These are phyloP conservation scores for Aspergillus persii DNA, from an alignment of 2,329 filamentous ascomycete species.

Conservation along the genomic window DNA sequence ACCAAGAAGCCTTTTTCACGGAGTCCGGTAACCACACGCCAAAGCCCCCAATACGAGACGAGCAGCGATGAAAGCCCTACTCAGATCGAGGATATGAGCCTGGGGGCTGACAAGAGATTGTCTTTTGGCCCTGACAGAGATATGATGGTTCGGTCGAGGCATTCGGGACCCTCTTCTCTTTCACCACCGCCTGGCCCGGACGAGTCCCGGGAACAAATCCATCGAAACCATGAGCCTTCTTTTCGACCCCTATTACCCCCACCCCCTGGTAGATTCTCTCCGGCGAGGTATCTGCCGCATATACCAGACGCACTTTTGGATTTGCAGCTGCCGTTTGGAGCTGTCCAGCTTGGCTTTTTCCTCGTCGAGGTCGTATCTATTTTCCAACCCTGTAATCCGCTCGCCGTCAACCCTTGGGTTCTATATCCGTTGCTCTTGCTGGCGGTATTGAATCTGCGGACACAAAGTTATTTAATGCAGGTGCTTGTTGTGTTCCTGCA, in stretches of 20 bases:
- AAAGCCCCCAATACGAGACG: constrained; percentile 27
- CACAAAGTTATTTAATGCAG: constrained; percentile 37
- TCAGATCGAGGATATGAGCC: constrained; percentile 12
- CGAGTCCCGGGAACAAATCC: constrained; percentile 14
- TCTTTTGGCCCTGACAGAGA: constrained; percentile 30
- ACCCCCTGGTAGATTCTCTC: constrained; percentile 32
- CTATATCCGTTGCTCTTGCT: constrained; percentile 66
- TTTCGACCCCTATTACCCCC: constrained; percentile 43
- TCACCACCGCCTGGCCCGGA: constrained; percentile 24
- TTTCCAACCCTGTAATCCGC: constrained; percentile 68
- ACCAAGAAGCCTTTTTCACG: constrained; percentile 27
- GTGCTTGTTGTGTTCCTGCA: constrained; percentile 48
- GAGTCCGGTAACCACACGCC: constrained; percentile 22
- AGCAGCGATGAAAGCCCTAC: constrained; percentile 16
- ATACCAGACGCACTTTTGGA: constrained; percentile 24
- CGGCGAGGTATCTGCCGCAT: constrained; percentile 23
- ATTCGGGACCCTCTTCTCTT: constrained; percentile 22
- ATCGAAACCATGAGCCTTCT: constrained; percentile 13
- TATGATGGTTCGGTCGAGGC: constrained; percentile 32
- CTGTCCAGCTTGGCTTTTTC: constrained; percentile 62
- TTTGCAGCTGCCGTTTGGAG: constrained; percentile 32
- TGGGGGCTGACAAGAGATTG: constrained; percentile 13
- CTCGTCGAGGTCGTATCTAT: constrained; percentile 66
- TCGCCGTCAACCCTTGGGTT: constrained; percentile 62
- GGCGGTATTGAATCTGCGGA: constrained; percentile 62